Evolutionary conservation across 129 eudicot species (phyloP).

Genomic region (Flaveria ramosissima): DNA sequence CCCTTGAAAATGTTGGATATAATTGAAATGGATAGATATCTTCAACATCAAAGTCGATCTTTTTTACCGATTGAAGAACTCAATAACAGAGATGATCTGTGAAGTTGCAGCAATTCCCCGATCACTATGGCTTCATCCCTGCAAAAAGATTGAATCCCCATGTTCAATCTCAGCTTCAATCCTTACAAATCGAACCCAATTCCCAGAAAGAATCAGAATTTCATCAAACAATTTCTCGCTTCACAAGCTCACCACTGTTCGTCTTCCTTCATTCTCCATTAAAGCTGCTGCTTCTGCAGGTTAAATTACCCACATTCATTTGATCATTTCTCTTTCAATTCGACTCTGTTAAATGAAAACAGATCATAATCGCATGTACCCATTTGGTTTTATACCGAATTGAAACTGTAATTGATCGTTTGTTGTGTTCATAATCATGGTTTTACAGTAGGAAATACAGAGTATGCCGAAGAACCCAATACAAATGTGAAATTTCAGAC

Average conservation of each 20-base stretch:
- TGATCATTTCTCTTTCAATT: too few relatives aligned
- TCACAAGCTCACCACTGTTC: slow-evolving; percentile 19
- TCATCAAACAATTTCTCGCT: slow-evolving; percentile 6
- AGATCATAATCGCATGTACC: background rate
- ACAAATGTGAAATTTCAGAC: slow-evolving; percentile 73
- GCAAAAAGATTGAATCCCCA: slow-evolving; percentile 10
- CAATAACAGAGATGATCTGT: slow-evolving; percentile 24
- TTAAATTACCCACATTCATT: background rate
- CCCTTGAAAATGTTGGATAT: slow-evolving; percentile 5
- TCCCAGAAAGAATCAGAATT: slow-evolving; percentile 22
- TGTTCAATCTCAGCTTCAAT: slow-evolving; percentile 12
- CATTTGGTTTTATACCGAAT: background rate
- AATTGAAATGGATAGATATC: background rate
- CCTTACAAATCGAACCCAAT: slow-evolving; percentile 27
- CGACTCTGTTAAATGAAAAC: background rate
- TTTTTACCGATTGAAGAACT: slow-evolving; percentile 8
- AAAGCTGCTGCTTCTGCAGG: slow-evolving; percentile 55
- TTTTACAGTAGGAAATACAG: slow-evolving; percentile 43
- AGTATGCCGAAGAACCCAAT: slow-evolving; percentile 66
- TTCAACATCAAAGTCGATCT: background rate
- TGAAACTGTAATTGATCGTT: too few relatives aligned
- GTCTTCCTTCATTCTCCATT: slow-evolving; percentile 33
- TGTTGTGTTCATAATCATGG: background rate
- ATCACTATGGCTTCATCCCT: slow-evolving; percentile 33
- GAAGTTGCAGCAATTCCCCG: slow-evolving; percentile 35